These are phyloP conservation scores for Firmiana major DNA, from an alignment of 345 rosid genomes.

Conservation along the genomic window DNA sequence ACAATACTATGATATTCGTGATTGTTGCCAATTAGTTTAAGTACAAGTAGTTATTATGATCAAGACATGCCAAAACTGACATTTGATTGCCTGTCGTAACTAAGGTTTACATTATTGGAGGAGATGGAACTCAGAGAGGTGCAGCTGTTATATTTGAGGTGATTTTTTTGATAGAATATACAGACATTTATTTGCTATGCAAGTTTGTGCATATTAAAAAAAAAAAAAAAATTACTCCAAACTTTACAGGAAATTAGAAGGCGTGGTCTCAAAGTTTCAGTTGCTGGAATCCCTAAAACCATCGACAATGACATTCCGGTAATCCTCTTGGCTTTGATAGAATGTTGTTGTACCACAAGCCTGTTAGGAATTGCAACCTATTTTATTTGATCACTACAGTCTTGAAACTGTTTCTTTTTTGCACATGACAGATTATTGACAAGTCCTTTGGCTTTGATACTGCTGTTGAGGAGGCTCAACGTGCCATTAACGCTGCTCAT, in stretches of 20 bases:
- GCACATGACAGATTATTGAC: conserved; percentile 45
- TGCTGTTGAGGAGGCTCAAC: conserved; percentile 96
- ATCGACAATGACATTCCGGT: conserved; percentile 80
- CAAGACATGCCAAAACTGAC: neutral
- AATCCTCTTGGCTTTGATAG: neutral
- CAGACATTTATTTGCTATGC: neutral
- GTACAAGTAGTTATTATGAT: neutral
- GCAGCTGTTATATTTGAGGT: conserved; percentile 69
- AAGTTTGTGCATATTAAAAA: neutral
- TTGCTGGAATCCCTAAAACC: conserved; percentile 74
- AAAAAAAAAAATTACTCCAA: neutral
- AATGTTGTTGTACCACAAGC: neutral
- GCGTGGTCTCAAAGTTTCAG: conserved; percentile 73
- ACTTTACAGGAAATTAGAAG: conserved; percentile 48
- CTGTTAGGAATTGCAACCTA: neutral
- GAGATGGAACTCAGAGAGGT: conserved; percentile 80
- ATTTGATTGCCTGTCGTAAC: neutral
- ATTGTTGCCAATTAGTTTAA: neutral
- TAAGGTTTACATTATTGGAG: conserved; percentile 80
- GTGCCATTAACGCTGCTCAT: conserved; percentile 92
- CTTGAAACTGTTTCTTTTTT: neutral
- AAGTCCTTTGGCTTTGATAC: conserved; percentile 89
- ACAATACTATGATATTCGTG: neutral
- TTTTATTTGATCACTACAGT: neutral
- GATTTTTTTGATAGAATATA: neutral